Evolutionary conservation across 345 rosid genomes (phyloP).

Genomic region (Populus ilicifolia): DNA sequence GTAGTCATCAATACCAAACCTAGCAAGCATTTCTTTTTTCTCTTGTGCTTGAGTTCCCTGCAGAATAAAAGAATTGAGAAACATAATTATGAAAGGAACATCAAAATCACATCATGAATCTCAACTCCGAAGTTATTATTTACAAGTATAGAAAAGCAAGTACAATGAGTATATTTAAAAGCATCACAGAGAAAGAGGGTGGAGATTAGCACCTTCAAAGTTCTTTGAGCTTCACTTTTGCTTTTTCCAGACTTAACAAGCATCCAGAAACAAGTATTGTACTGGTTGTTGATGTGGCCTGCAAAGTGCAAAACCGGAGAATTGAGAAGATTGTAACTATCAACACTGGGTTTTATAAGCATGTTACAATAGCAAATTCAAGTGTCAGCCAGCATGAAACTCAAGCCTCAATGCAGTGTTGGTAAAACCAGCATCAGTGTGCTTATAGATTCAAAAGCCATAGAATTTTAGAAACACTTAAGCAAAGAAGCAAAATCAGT

Average conservation of each 20-base stretch:
- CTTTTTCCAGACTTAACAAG: conserved; percentile 81
- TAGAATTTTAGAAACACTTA: not conserved
- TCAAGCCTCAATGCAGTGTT: not conserved
- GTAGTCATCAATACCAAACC: conserved; percentile 62
- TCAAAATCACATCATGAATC: not conserved
- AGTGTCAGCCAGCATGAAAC: conserved; percentile 1
- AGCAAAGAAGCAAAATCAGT: not conserved
- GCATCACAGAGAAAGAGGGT: not conserved
- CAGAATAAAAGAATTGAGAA: not conserved
- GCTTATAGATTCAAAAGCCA: not conserved
- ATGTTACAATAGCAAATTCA: not conserved
- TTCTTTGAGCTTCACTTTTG: conserved; percentile 67
- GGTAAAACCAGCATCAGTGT: not conserved
- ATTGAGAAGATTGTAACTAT: not conserved
- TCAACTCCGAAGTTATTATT: not conserved
- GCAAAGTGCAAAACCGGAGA: conserved; percentile 40
- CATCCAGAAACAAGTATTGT: conserved; percentile 94
- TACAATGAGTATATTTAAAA: not conserved
- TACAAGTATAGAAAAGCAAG: not conserved
- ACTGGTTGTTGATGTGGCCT: conserved; percentile 96
- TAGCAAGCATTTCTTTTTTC: conserved; percentile 62
- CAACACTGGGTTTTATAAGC: not conserved
- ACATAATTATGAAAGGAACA: not conserved
- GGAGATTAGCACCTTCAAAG: conserved; percentile 51
- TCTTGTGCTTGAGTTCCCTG: conserved; percentile 86